These are phyloP conservation scores for Brassica rapa DNA, from an alignment of 345 rosid species.

Conservation along the genomic window DNA sequence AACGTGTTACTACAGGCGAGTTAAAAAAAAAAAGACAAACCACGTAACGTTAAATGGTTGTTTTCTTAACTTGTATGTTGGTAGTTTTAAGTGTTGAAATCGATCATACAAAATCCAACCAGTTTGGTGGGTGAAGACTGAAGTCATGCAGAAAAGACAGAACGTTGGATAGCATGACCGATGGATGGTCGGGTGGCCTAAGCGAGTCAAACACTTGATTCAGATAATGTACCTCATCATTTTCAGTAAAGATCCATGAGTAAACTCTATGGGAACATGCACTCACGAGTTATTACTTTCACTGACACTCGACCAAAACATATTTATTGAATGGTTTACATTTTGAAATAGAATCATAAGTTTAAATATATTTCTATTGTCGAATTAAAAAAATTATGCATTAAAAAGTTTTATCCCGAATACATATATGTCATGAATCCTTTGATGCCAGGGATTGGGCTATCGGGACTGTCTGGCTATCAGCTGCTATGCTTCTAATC, in stretches of 20 bases:
- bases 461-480: background rate
- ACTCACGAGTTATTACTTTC: background rate
- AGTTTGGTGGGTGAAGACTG: background rate
- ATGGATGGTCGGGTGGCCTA: background rate
- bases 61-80: too few relatives aligned
- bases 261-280: background rate
- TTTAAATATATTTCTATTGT: background rate
- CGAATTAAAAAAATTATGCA: background rate
- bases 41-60: too few relatives aligned
- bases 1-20: too few relatives aligned
- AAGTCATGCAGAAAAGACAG: too few relatives aligned
- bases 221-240: background rate
- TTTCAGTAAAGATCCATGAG: background rate
- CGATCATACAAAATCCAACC: background rate
- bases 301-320: too few relatives aligned
- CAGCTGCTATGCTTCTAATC: too few relatives aligned
- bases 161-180: background rate
- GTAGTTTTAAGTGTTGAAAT: too few relatives aligned
- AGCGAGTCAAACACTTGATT: background rate
- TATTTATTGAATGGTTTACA: too few relatives aligned
- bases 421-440: background rate
- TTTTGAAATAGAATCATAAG: background rate
- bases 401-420: background rate
- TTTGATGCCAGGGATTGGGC: background rate
- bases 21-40: too few relatives aligned